Base-by-base conservation (phyloP, 306 rosid genomes). In the Trifolium fragiferum region DNA sequence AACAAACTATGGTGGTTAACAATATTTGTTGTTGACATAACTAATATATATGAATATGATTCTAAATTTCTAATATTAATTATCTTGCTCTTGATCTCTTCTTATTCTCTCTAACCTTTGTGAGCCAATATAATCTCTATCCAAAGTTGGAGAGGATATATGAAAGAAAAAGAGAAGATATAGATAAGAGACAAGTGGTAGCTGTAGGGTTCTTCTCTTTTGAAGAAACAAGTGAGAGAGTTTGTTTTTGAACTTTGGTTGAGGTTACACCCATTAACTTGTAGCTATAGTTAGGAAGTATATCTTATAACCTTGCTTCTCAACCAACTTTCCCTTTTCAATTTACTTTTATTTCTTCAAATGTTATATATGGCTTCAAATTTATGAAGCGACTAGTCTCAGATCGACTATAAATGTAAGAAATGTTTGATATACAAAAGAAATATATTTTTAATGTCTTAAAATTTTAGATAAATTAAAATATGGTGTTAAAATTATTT, bases 1-100 rank as follows among this genome's bases (percentile, higher is more conserved):
- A 83, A 90, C 82, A 87, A 74, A 11, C 82, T 76, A 12, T 84
- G 84, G 20, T 84, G 84, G 80, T 82, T 86, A 41, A 84, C 57
- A 66, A 87, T 47, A 71, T 66, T 41, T 61, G 38, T 65, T 23
- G 80, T 68, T 51, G 86, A 78, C 89, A 82, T 86, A 61, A 46
- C 46, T 20, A 10, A 11, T 51, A 65, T 51, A 65, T 40, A 25
- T 40, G 1, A 19, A 46, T 46, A 13, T 4, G n/a, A 44, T 12
- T 44, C 5, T 44, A 13, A 44, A 13, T 44, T 43, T 13, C 49
- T 43, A 43, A 43, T 3, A 43, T 37, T 37, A 37, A 8, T 37
- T 1, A 37, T 37, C 40, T 37, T 37, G 9, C 40, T 8, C 40
- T 7, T 37, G 15, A 43, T 43, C 49, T 43, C 49, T 43, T 43